Conservation (phyloP, 108 stramenopile species). For the Cyclostephanos invisitatus region DNA sequence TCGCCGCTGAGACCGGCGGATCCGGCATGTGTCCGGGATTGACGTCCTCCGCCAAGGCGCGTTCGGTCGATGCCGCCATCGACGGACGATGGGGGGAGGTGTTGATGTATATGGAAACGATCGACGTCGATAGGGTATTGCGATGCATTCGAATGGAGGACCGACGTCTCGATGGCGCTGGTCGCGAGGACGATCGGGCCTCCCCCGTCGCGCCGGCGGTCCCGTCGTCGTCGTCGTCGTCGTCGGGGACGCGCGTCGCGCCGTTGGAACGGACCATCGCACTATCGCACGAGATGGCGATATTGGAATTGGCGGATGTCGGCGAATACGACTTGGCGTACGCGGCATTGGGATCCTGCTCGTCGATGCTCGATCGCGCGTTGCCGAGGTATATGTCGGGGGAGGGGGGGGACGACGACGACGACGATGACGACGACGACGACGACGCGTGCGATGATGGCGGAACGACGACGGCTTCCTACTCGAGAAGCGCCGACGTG, state of each 20-base stretch:
- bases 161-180: not conserved
- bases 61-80: conserved; percentile 18
- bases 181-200: conserved; percentile 1
- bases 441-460: not conserved
- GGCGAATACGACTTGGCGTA: conserved; percentile 59
- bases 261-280: conserved; percentile 40
- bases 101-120: conserved; percentile 33
- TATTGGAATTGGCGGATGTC: conserved; percentile 56
- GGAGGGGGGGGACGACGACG: conserved; percentile 14
- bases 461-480: not conserved
- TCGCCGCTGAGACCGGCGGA: conserved; percentile 72
- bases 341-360: conserved; percentile 43
- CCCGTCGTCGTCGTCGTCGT: not conserved
- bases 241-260: not conserved
- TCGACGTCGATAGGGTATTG: conserved; percentile 40
- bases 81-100: conserved; percentile 72
- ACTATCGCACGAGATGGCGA: conserved; percentile 59
- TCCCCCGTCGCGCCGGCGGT: conserved; percentile 1
- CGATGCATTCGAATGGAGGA: conserved; percentile 14
- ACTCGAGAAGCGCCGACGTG: conserved; percentile 46
- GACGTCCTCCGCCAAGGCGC: conserved; percentile 20
- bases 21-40: conserved; percentile 47
- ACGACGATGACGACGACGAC: conserved; percentile 7
- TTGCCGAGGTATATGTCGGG: not conserved
- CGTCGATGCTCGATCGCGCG: conserved; percentile 33